A percentile compares a stretch with the other conserved stretches of the same genome.
These are phyloP conservation scores for Talaromyces rugulosus DNA, from an alignment of 2,329 filamentous ascomycete species.

Conservation along the genomic window DNA sequence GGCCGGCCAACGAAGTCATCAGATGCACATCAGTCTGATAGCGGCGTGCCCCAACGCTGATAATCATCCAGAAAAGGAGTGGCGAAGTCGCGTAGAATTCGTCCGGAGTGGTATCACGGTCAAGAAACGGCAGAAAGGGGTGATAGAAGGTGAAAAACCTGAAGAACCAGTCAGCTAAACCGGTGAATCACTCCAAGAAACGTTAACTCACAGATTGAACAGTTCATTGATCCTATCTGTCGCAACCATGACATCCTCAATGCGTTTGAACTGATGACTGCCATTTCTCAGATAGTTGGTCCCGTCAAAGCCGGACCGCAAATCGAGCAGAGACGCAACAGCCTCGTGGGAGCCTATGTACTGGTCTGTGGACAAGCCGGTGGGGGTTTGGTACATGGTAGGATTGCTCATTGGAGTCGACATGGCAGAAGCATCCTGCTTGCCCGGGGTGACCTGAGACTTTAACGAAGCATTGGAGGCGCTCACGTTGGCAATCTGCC, in stretches of 20 bases:
- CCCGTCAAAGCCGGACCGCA: slow-evolving; percentile 45
- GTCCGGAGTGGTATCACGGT: slow-evolving; percentile 50
- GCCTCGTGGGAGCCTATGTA: slow-evolving; percentile 48
- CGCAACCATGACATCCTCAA: slow-evolving; percentile 48
- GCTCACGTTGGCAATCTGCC: slow-evolving; percentile 39
- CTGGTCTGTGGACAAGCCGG: slow-evolving; percentile 36
- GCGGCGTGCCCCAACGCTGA: slow-evolving; percentile 59
- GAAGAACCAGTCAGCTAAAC: slow-evolving; percentile 24
- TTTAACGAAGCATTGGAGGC: slow-evolving; percentile 19
- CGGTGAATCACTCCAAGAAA: not conserved
- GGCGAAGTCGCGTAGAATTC: slow-evolving; percentile 56
- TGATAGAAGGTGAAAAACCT: slow-evolving; percentile 64
- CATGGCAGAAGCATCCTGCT: slow-evolving; percentile 26
- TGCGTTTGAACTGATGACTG: slow-evolving; percentile 45
- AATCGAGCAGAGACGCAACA: slow-evolving; percentile 47
- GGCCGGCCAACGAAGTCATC: slow-evolving; percentile 49
- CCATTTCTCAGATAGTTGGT: slow-evolving; percentile 46
- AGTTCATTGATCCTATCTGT: slow-evolving; percentile 41
- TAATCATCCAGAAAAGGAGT: slow-evolving; percentile 66
- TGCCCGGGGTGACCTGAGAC: slow-evolving; percentile 15
- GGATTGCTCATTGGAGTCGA: slow-evolving; percentile 31
- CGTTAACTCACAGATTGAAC: slow-evolving; percentile 39
- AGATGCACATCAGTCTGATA: slow-evolving; percentile 53
- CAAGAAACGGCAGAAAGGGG: slow-evolving; percentile 61
- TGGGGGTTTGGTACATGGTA: slow-evolving; percentile 31